phyloP scores from a whole-genome alignment of 2,329 filamentous ascomycete species.

The Tolypocladium ovalisporum region DNA sequence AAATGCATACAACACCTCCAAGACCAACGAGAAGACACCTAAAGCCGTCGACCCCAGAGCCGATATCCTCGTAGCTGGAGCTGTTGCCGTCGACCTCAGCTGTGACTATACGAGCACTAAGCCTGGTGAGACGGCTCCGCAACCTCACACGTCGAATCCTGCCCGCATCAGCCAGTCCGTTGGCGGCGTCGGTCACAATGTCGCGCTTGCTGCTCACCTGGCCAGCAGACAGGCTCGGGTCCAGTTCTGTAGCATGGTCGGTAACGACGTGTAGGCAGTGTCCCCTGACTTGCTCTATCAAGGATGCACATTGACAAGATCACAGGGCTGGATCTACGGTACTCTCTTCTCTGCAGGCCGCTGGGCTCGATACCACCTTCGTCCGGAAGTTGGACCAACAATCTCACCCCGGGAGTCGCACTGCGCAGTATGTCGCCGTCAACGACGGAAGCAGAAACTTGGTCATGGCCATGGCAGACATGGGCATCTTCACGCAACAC shows the following conservation, averaged over 20 bases:
- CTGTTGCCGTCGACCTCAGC: slow-evolving; percentile 75
- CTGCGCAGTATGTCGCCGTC: slow-evolving; percentile 83
- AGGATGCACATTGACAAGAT: background rate
- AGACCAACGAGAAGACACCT: slow-evolving; percentile 5
- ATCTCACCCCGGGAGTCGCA: slow-evolving; percentile 46
- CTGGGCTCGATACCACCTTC: slow-evolving; percentile 53
- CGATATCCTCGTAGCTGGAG: slow-evolving; percentile 82
- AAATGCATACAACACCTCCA: slow-evolving; percentile 11
- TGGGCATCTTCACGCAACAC: slow-evolving; percentile 64
- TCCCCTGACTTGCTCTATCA: background rate
- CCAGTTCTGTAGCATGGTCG: slow-evolving; percentile 69
- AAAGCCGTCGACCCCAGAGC: slow-evolving; percentile 18
- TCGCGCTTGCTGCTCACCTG: slow-evolving; percentile 71
- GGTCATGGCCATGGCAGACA: slow-evolving; percentile 90
- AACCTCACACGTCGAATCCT: slow-evolving; percentile 75
- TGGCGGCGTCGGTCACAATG: slow-evolving; percentile 87
- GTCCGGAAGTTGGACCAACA: slow-evolving; percentile 46
- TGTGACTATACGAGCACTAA: slow-evolving; percentile 54
- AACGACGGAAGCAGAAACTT: slow-evolving; percentile 79
- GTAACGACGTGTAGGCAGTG: slow-evolving; percentile 56
- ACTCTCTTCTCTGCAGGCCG: slow-evolving; percentile 50
- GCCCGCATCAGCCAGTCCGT: slow-evolving; percentile 70
- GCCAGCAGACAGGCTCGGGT: slow-evolving; percentile 50
- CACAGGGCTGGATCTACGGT: slow-evolving; percentile 61
- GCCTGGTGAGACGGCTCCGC: slow-evolving; percentile 25